Evolutionary conservation across 495 filamentous ascomycete genomes (phyloP).

Genomic region (Pyrenula massariospora): DNA sequence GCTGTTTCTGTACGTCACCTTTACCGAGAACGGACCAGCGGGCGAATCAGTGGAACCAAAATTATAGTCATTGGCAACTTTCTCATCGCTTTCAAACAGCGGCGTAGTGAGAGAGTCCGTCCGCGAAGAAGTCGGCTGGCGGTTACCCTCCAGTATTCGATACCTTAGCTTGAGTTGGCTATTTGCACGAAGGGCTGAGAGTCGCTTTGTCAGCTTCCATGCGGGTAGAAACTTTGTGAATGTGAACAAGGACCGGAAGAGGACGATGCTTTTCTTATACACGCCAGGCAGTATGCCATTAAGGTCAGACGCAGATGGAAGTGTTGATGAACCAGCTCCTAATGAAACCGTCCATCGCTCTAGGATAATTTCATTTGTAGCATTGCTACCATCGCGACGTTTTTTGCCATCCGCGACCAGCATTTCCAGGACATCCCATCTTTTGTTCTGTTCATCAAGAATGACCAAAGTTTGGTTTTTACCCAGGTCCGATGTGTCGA

Average conservation of each 20-base stretch:
- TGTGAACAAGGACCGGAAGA: conserved; percentile 87
- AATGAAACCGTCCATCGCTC: conserved; percentile 86
- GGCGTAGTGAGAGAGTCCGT: conserved; percentile 61
- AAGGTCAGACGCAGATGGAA: conserved; percentile 38
- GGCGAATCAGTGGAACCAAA: conserved; percentile 78
- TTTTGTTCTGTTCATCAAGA: conserved; percentile 76
- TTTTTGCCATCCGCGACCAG: conserved; percentile 39
- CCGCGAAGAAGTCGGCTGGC: conserved; percentile 19
- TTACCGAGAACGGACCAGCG: conserved; percentile 68
- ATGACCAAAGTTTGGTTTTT: conserved; percentile 79
- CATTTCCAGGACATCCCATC: conserved; percentile 84
- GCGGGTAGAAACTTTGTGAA: conserved; percentile 74
- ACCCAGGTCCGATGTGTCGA: conserved; percentile 71
- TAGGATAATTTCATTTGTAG: conserved; percentile 58
- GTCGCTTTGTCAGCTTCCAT: conserved; percentile 71
- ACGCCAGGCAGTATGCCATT: conserved; percentile 66
- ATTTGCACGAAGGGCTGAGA: conserved; percentile 51
- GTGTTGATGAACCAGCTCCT: conserved; percentile 38
- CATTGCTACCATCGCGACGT: conserved; percentile 8
- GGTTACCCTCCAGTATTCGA: conserved; percentile 55
- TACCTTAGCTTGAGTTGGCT: conserved; percentile 63
- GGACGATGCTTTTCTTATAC: conserved; percentile 91
- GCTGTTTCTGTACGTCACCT: conserved; percentile 73
- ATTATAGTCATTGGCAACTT: conserved; percentile 60
- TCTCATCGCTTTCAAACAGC: conserved; percentile 52